Evolutionary conservation across 306 rosid genomes (phyloP).

Genomic region (Bauhinia variegata): DNA sequence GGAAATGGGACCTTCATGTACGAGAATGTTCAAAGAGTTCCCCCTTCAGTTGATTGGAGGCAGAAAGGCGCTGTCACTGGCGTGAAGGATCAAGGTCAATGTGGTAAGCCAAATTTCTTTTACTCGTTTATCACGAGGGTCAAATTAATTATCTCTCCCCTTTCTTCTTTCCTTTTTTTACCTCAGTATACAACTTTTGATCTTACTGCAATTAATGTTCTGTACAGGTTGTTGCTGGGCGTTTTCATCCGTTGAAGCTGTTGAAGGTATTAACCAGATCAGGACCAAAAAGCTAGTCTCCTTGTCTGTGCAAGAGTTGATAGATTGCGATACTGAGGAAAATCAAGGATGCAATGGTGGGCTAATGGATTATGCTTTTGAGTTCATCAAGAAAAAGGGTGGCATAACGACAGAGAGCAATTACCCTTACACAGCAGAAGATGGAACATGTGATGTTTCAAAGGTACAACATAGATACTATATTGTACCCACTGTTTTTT

Average conservation of each 20-base stretch:
- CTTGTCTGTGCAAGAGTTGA: conserved; percentile 56
- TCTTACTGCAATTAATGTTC: neutral
- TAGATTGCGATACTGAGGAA: conserved; percentile 48
- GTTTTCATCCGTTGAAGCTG: conserved; percentile 53
- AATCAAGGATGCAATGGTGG: conserved; percentile 64
- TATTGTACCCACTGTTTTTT: conserved; percentile 8
- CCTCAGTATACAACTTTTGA: neutral
- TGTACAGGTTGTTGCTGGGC: conserved; percentile 64
- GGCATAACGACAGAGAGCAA: conserved; percentile 47
- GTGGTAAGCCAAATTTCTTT: conserved; percentile 39
- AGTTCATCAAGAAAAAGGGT: conserved; percentile 51
- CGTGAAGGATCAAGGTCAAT: conserved; percentile 59
- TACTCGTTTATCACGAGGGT: no score
- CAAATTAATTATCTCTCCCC: no score
- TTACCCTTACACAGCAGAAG: conserved; percentile 51
- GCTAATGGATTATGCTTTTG: conserved; percentile 51
- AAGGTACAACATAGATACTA: conserved; percentile 32
- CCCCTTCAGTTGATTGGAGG: conserved; percentile 59
- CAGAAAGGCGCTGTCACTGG: conserved; percentile 50
- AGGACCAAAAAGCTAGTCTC: conserved; percentile 49
- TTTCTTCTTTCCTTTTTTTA: no score
- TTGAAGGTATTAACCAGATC: conserved; percentile 61
- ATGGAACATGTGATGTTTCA: conserved; percentile 43
- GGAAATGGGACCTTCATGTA: conserved; percentile 44
- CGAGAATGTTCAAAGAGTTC: conserved; percentile 34